phyloP scores from a whole-genome alignment of 2,329 filamentous ascomycete species.

The Alternaria postmessia region DNA sequence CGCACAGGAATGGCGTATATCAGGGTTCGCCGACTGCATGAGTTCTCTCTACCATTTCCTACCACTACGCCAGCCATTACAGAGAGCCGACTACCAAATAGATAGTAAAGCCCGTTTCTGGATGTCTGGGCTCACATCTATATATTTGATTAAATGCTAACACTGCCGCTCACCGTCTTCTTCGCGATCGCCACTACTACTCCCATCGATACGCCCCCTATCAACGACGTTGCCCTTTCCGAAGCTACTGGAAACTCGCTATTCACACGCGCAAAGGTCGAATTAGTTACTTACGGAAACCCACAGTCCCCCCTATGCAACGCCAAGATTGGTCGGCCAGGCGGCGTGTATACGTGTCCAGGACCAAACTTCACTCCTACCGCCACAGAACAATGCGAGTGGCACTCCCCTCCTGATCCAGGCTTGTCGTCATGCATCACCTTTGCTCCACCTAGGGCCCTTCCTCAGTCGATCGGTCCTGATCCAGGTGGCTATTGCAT shows the following conservation, averaged over 20 bases:
- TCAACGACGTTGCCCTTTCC: background rate
- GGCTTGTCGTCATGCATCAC: background rate
- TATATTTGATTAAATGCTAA: background rate
- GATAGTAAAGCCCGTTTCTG: rapidly evolving
- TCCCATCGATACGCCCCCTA: background rate
- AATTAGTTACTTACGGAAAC: background rate
- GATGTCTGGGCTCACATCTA: rapidly evolving
- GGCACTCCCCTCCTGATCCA: background rate
- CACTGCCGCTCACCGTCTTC: background rate
- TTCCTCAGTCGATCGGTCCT: background rate
- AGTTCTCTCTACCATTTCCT: background rate
- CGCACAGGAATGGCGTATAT: background rate
- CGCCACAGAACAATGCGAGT: background rate
- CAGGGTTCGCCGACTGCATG: background rate
- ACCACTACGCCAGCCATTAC: background rate
- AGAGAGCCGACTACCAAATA: background rate
- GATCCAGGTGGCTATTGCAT: conserved; percentile 4
- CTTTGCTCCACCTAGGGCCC: background rate
- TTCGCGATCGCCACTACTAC: background rate
- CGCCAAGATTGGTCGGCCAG: background rate
- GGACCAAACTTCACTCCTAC: background rate
- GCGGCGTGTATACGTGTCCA: conserved; percentile 5
- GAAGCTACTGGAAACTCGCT: background rate
- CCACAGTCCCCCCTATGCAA: background rate
- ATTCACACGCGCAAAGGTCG: background rate